Conservation (phyloP, 352 stramenopile genomes). For the Aphanomyces euteiches region DNA sequence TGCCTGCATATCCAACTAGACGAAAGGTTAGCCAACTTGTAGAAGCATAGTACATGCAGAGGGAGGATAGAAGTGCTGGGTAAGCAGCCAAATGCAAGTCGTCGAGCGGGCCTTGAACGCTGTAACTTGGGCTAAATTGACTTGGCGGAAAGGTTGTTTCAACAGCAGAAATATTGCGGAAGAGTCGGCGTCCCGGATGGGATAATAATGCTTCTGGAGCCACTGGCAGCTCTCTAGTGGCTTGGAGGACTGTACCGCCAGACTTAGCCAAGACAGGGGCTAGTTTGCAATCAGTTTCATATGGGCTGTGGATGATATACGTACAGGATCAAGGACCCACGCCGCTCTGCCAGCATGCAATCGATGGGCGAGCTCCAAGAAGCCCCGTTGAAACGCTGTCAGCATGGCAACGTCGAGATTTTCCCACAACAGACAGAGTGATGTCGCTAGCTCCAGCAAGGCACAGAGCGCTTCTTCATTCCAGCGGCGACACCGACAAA, state of each 20-base stretch:
- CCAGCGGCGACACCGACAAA: neutral
- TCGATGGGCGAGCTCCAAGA: conserved; percentile 1
- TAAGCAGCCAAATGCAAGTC: neutral
- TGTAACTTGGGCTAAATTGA: neutral
- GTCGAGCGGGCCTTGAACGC: neutral
- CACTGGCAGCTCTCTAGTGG: conserved; percentile 10
- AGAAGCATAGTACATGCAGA: too few relatives aligned
- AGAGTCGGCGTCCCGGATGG: neutral
- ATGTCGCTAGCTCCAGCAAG: neutral
- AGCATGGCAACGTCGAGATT: neutral
- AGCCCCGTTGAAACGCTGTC: neutral
- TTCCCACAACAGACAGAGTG: neutral
- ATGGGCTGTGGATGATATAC: neutral
- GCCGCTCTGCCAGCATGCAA: neutral
- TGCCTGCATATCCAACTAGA: too few relatives aligned
- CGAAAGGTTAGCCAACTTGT: too few relatives aligned
- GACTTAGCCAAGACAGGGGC: neutral
- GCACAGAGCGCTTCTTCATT: conserved; percentile 4
- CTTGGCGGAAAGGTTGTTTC: neutral
- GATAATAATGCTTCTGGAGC: conserved; percentile 4
- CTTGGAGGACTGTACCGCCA: neutral
- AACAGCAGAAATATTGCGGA: neutral
- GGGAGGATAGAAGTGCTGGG: too few relatives aligned
- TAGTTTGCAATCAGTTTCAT: neutral
- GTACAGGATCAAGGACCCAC: neutral